Evolutionary conservation across 306 rosid genomes (phyloP), one percentile per base, ranked within the genome.

Genomic region (Inga oerstediana): DNA sequence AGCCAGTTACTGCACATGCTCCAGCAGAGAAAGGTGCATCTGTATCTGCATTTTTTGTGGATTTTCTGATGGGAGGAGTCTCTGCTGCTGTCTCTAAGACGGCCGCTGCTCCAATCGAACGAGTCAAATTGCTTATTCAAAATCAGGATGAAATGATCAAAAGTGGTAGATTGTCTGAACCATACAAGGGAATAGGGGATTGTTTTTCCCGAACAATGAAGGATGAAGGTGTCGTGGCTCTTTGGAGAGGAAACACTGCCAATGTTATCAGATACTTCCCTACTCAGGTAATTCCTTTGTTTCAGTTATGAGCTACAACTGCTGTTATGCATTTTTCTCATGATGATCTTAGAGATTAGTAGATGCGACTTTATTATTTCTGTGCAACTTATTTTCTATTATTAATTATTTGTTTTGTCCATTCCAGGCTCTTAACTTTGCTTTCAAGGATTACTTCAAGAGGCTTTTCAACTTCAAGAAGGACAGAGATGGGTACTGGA

Each of bases 161-260:
- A 77, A 77, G 89, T 69, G 98, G 97, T 73, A 87, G 98, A 48
- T 88, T 94, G 34, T 92, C 97, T 70, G 87, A 92, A 72, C 97
- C 98, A 4, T 94, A 94, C 79, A 94, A 94, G 87, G 98, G 97
- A 41, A 94, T 94, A 69, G 15, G 45, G 74, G 97, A 94, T 80
- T 92, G 97, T 87, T 94, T 94, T 89, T 94, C 87, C 58, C 87
- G 98, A 45, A 94, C 98, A 64, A 80, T 94, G 35, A 94, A 91
- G 87, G 94, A 92, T 81, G 98, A 94, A 81, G 98, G 98, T 70
- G 52, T 92, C 5, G 14, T 94, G 84, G 2, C 97, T 66, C 91
- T 94, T 32, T 94, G 98, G 97, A 91, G 98, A 87, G 98, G 98
- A 69, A 94, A 94, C 81, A 92, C 98, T 84, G 98, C 98, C 22